These are phyloP conservation scores for Apiotrichum mycotoxinovorans DNA, from an alignment of 1,284 basidiomycete genomes.

Conservation along the genomic window DNA sequence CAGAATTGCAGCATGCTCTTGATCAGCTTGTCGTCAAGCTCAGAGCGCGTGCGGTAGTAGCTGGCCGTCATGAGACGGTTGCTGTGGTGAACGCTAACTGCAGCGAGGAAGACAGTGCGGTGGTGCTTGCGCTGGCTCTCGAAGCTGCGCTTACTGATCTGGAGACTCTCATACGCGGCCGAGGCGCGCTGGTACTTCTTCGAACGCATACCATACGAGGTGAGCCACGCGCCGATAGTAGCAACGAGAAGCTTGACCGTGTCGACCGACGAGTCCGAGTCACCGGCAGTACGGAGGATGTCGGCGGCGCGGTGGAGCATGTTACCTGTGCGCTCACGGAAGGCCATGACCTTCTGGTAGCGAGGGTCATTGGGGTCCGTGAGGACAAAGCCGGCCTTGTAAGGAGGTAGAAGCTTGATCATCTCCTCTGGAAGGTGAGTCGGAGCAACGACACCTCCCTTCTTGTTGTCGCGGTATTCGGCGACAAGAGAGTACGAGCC, in stretches of 20 bases:
- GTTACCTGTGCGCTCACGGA: slow-evolving; percentile 67
- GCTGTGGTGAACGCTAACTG: slow-evolving; percentile 38
- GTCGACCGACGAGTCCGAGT: slow-evolving; percentile 88
- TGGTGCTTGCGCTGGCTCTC: slow-evolving; percentile 45
- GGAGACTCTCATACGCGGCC: slow-evolving; percentile 33
- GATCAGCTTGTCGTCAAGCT: slow-evolving; percentile 74
- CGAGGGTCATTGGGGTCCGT: slow-evolving; percentile 70
- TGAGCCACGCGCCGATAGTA: slow-evolving; percentile 44
- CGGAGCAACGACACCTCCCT: slow-evolving; percentile 32
- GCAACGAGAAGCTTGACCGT: slow-evolving; percentile 61
- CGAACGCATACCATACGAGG: slow-evolving; percentile 43
- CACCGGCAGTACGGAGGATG: slow-evolving; percentile 64
- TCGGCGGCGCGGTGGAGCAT: slow-evolving; percentile 67
- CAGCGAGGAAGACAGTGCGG: slow-evolving; percentile 40
- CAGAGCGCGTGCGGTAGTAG: slow-evolving; percentile 74
- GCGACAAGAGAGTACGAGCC: slow-evolving; percentile 40
- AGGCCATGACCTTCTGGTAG: slow-evolving; percentile 62
- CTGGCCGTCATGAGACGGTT: slow-evolving; percentile 43
- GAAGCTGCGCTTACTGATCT: slow-evolving; percentile 41
- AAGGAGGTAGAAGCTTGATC: slow-evolving; percentile 60
- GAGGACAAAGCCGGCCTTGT: slow-evolving; percentile 71
- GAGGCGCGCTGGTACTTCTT: slow-evolving; percentile 42
- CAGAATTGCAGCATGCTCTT: slow-evolving; percentile 76
- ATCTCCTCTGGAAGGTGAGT: slow-evolving; percentile 57
- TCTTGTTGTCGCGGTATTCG: slow-evolving; percentile 43